A percentile compares a stretch with the other conserved stretches of the same genome.
Evolutionary conservation across 176 grass and related monocot species (phyloP).

Genomic region (Oryza rufipogon): DNA sequence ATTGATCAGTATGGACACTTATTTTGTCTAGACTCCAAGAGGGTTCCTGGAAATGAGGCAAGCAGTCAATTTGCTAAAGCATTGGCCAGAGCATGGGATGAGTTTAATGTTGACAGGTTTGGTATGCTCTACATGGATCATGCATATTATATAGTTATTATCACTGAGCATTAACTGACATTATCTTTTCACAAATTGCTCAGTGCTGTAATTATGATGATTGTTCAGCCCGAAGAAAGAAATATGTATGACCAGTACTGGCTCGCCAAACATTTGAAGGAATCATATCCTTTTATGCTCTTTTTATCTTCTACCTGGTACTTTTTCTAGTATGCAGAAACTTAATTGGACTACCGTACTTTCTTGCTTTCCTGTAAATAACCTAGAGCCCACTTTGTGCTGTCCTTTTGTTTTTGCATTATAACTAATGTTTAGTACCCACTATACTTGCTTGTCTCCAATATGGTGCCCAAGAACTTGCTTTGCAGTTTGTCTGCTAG

Average conservation of each 20-base stretch:
- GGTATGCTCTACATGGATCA: conserved; percentile 34
- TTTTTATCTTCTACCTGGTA: neutral
- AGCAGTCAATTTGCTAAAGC: conserved; percentile 62
- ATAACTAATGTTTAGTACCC: neutral
- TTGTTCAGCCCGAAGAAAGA: conserved; percentile 91
- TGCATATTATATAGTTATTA: conserved; percentile 29
- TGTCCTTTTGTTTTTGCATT: neutral
- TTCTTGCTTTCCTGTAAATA: conserved; percentile 8
- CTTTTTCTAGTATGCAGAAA: conserved; percentile 11
- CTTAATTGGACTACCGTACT: neutral
- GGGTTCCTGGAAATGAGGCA: conserved; percentile 77
- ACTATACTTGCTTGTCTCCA: conserved; percentile 7
- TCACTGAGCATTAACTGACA: conserved; percentile 25
- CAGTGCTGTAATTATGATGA: conserved; percentile 89
- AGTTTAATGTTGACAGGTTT: conserved; percentile 78
- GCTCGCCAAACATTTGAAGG: conserved; percentile 70
- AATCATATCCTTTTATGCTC: conserved; percentile 81
- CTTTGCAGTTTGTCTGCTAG: neutral
- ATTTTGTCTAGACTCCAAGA: conserved; percentile 65
- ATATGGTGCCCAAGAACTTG: conserved; percentile 11
- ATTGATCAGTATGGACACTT: conserved; percentile 59
- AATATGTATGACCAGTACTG: conserved; percentile 99
- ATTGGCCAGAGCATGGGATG: conserved; percentile 76
- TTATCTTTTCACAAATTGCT: conserved; percentile 30
- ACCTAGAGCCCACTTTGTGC: conserved; percentile 22